phyloP scores from a whole-genome alignment of 1,284 basidiomycete species.

The Apiotrichum domesticum region DNA sequence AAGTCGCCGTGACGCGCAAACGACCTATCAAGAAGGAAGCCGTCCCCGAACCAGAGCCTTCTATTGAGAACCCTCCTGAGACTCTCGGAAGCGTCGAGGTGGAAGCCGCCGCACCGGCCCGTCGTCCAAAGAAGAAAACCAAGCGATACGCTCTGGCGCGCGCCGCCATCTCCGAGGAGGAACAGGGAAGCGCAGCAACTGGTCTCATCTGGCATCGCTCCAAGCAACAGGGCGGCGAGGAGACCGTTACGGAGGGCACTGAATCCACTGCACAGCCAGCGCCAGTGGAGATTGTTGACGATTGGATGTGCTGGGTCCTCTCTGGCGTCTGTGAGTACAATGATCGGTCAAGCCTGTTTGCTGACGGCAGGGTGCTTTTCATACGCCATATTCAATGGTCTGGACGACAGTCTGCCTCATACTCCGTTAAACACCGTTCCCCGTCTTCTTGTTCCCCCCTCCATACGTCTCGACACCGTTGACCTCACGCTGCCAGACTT shows the following conservation, averaged over 20 bases:
- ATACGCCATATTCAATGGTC: constrained; percentile 28
- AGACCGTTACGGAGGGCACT: constrained; percentile 8
- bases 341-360: too few relatives aligned
- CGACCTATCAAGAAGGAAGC: constrained; percentile 1
- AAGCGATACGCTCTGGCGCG: constrained; percentile 33
- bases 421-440: constrained; percentile 71
- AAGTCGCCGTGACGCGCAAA: constrained; percentile 15
- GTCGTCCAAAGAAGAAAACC: constrained; percentile 21
- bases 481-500: constrained; percentile 80
- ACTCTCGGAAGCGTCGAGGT: constrained; percentile 7
- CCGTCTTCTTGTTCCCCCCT: constrained; percentile 71
- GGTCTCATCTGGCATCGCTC: constrained; percentile 29
- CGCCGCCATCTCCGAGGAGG: constrained; percentile 34
- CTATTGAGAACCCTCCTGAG: not conserved
- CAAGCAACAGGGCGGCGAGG: constrained; percentile 8
- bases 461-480: constrained; percentile 64
- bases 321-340: constrained; percentile 78
- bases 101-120: not conserved
- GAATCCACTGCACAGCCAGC: not conserved
- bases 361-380: constrained; percentile 29
- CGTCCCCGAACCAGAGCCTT: not conserved
- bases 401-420: constrained; percentile 6
- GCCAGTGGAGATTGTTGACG: constrained; percentile 58
- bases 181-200: constrained; percentile 24
- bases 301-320: constrained; percentile 92